Conservation (phyloP, 768 basidiomycete species). For the Piloderma croceum region DNA sequence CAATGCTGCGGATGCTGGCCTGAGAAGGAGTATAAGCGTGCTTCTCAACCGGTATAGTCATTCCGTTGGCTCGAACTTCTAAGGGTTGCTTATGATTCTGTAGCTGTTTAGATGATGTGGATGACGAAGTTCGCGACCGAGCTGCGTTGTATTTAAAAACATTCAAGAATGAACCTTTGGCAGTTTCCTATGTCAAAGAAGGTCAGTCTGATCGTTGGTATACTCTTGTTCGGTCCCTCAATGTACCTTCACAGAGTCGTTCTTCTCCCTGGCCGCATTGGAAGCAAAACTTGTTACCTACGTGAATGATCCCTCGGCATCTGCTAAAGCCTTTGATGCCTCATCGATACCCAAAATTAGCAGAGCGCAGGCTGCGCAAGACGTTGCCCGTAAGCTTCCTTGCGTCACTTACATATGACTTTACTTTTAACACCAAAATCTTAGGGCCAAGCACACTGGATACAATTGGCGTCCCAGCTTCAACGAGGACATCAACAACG, state of each 20-base stretch:
- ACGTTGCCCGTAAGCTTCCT: slow-evolving; percentile 66
- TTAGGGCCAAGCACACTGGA: slow-evolving; percentile 82
- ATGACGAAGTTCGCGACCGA: slow-evolving; percentile 97
- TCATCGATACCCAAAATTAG: slow-evolving; percentile 90
- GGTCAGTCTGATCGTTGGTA: slow-evolving; percentile 44
- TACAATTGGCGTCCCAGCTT: slow-evolving; percentile 67
- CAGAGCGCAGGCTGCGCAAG: slow-evolving; percentile 84
- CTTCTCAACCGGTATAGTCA: slow-evolving; percentile 70
- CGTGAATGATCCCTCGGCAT: slow-evolving; percentile 74
- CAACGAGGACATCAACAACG: slow-evolving; percentile 50
- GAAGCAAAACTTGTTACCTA: slow-evolving; percentile 93
- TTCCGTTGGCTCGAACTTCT: neutral
- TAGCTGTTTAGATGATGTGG: slow-evolving; percentile 95
- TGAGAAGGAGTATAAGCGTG: slow-evolving; percentile 84
- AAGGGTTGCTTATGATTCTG: slow-evolving; percentile 2
- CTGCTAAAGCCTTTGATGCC: slow-evolving; percentile 73
- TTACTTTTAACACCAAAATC: slow-evolving; percentile 6
- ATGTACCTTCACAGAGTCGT: slow-evolving; percentile 61
- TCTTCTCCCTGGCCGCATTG: slow-evolving; percentile 84
- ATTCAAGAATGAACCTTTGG: slow-evolving; percentile 72
- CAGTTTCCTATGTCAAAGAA: slow-evolving; percentile 86
- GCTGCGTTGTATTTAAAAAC: slow-evolving; percentile 91
- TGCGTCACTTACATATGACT: neutral
- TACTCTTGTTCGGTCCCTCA: neutral
- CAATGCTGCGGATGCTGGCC: slow-evolving; percentile 67